Conservation (phyloP, 2,329 filamentous ascomycete genomes). For the Alternaria sp. region DNA sequence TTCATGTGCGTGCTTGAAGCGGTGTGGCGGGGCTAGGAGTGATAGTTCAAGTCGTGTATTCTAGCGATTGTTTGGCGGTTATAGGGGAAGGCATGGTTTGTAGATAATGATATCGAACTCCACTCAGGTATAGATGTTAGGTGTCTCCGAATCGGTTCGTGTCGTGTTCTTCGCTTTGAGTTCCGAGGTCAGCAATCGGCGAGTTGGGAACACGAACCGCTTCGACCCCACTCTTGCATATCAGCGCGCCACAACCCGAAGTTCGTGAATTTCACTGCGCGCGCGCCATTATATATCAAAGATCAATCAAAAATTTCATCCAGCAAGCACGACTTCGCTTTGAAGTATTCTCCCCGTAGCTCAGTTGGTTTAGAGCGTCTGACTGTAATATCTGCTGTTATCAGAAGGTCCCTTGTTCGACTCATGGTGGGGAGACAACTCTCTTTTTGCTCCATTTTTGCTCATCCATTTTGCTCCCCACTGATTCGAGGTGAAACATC, state of each 20-base stretch:
- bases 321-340: conserved; percentile 18
- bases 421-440: conserved; percentile 41
- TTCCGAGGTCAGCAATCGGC: not conserved
- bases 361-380: conserved; percentile 48
- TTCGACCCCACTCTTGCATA: not conserved
- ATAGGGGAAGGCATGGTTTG: no score
- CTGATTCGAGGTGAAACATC: not conserved
- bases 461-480: not conserved
- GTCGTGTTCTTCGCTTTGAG: not conserved
- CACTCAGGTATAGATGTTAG: not conserved
- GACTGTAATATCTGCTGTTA: conserved; percentile 44
- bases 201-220: not conserved
- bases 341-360: conserved; percentile 28
- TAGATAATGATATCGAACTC: not conserved
- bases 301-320: conserved; percentile 7
- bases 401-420: conserved; percentile 44
- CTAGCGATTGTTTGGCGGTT: not conserved
- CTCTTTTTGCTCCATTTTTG: conserved; percentile 9
- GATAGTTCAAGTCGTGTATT: rapidly evolving
- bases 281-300: not conserved
- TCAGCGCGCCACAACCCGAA: not conserved
- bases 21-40: conserved; percentile 28
- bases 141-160: not conserved
- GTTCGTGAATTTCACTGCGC: rapidly evolving
- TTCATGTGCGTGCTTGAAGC: conserved; percentile 39